Evolutionary conservation across 257 asterid species (phyloP), one percentile per base, ranked within the genome.

Genomic region (Gentiana dahurica): DNA sequence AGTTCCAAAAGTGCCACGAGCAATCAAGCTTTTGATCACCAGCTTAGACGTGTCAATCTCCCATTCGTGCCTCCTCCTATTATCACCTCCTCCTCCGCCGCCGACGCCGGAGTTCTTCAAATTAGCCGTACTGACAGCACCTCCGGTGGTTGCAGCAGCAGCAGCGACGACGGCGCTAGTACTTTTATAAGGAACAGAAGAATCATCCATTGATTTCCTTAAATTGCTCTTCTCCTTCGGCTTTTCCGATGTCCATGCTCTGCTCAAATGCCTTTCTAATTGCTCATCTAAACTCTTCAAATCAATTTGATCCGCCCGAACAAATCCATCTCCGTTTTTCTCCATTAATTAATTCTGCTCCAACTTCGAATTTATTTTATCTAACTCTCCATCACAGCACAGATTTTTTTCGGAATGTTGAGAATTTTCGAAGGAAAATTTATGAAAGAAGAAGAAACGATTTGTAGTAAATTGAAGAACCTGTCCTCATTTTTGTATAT

Each of bases 221-320:
- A 5, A 5, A 10, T 7, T 76, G 44, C 49, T 64, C 56, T 53
- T 76, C 73, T 62, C 73, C 68, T 77, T 87, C 57, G 63, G 76
- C 68, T 82, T 81, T 63, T 85, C 95, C 75, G 75, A 7, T 48
- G 94, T 85, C 65, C 77, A 58, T 55, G 76, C 86, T 70, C 89
- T 78, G 51, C 53, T 83, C 2, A 88, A 70, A 52, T 88, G 94
- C 68, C 85, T 59, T 57, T 85, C 94, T 1, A 85, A 80, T 67
- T 85, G 97, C 67, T 88, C 97, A 52, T 88, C 97, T 9, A 88
- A 63, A 69, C 91, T 85, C 57, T 88, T 88, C 78, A 85, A 77
- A 76, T 88, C 95, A 11, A 88, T 88, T 71, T 85, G 94, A 81
- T 88, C 94, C 44, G 97, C 95, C 61, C 95, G 71, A 59, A 88